Percentiles rank a stretch among this genome's conserved stretches.
Evolutionary conservation across 768 basidiomycete genomes (phyloP).

Genomic region (Panaeolus papilionaceus): DNA sequence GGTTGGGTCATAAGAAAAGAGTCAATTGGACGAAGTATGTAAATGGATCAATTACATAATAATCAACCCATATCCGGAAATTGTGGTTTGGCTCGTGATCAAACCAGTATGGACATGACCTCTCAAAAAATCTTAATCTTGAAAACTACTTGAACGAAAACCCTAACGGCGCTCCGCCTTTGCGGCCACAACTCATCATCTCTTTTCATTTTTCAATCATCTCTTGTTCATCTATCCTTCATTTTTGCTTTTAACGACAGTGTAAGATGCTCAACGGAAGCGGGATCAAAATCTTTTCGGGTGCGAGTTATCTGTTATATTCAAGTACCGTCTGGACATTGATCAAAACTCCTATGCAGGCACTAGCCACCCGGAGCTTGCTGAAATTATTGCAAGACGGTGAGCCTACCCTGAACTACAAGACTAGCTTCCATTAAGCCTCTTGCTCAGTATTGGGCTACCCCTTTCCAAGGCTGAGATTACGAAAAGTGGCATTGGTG

Average conservation of each 20-base stretch:
- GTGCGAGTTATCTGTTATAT: constrained; percentile 34
- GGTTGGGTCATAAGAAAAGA: background rate
- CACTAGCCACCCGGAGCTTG: constrained; percentile 94
- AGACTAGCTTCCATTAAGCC: constrained; percentile 26
- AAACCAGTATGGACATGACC: background rate
- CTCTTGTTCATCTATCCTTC: constrained; percentile 22
- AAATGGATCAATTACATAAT: background rate
- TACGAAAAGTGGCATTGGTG: constrained; percentile 87
- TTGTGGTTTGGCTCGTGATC: constrained; percentile 10
- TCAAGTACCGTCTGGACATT: background rate
- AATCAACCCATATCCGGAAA: background rate
- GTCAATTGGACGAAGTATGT: background rate
- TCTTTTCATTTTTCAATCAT: constrained; percentile 20
- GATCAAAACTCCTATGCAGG: constrained; percentile 51
- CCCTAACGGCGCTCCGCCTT: constrained; percentile 12
- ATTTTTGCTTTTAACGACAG: constrained; percentile 28
- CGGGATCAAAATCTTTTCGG: constrained; percentile 64
- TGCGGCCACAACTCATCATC: constrained; percentile 13
- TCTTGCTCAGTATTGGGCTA: constrained; percentile 77
- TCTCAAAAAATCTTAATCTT: constrained; percentile 11
- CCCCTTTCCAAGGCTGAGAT: constrained; percentile 88
- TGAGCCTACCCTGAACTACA: constrained; percentile 43
- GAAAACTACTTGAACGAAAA: constrained; percentile 14
- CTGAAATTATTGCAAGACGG: constrained; percentile 93
- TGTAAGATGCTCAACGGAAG: constrained; percentile 57